A percentile compares a stretch with the other conserved stretches of the same genome.
Evolutionary conservation across 2,329 filamentous ascomycete species (phyloP).

Genomic region (Fusarium virguliforme): DNA sequence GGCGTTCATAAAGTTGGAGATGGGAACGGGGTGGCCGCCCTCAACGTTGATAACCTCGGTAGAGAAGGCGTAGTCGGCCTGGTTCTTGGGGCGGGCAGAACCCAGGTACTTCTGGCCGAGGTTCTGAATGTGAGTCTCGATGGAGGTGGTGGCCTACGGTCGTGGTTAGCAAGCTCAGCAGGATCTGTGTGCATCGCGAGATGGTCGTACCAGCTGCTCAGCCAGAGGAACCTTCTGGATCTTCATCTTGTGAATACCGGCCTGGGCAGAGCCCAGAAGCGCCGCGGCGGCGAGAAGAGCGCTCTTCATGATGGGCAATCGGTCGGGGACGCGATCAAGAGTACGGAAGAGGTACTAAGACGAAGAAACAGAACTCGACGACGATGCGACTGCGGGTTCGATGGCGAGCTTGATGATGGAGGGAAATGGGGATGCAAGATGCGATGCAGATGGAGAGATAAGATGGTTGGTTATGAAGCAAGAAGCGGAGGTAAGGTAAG

Average conservation of each 20-base stretch:
- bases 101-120: slow-evolving; percentile 98
- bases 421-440: slow-evolving; percentile 38
- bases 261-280: slow-evolving; percentile 87
- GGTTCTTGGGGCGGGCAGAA: slow-evolving; percentile 72
- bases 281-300: slow-evolving; percentile 83
- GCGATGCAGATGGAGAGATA: slow-evolving; percentile 49
- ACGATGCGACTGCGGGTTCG: slow-evolving; percentile 31
- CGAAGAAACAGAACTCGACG: slow-evolving; percentile 28
- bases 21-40: slow-evolving; percentile 83
- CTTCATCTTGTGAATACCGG: slow-evolving; percentile 95
- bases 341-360: slow-evolving; percentile 7
- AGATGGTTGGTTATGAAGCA: slow-evolving; percentile 47
- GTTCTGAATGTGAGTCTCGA: slow-evolving; percentile 85
- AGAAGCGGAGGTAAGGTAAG: slow-evolving; percentile 43
- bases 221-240: slow-evolving; percentile 95
- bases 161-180: slow-evolving; percentile 32
- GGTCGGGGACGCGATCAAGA: slow-evolving; percentile 33
- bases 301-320: slow-evolving; percentile 83
- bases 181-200: slow-evolving; percentile 10
- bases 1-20: slow-evolving; percentile 98
- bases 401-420: slow-evolving; percentile 27
- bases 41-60: slow-evolving; percentile 77
- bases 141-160: slow-evolving; percentile 80
- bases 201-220: slow-evolving; percentile 86
- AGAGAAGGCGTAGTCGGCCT: slow-evolving; percentile 85